Conservation (phyloP, 2,329 filamentous ascomycete species). For the Verticillium zaregamsianum region DNA sequence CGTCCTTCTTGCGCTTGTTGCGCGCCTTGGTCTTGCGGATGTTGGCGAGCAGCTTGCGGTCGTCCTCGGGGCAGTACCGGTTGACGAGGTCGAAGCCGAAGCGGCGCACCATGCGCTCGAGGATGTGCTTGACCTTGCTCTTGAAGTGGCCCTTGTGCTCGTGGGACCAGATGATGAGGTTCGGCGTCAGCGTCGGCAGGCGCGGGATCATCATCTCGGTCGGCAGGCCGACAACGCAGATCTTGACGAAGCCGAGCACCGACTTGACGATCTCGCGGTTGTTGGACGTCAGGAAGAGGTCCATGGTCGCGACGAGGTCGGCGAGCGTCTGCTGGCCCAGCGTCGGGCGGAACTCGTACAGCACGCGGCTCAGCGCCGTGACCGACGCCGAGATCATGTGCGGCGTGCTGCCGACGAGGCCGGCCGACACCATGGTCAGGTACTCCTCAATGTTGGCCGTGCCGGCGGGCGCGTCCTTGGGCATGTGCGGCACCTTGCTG, state of each 20-base stretch:
- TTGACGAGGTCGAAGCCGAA: conserved; percentile 83
- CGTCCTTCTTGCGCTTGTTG: conserved; percentile 83
- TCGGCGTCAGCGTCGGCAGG: conserved; percentile 74
- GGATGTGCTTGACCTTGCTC: conserved; percentile 95
- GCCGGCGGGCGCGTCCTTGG: conserved; percentile 70
- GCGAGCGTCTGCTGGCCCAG: conserved; percentile 67
- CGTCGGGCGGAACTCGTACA: conserved; percentile 80
- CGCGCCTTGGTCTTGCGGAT: conserved; percentile 94
- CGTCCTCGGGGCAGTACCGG: conserved; percentile 74
- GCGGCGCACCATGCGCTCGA: conserved; percentile 88
- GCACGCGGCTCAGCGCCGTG: conserved; percentile 85
- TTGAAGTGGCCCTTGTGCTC: conserved; percentile 98
- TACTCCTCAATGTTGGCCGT: conserved; percentile 87
- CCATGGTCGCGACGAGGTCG: conserved; percentile 90
- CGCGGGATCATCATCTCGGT: conserved; percentile 74
- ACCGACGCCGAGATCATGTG: conserved; percentile 99
- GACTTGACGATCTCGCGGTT: conserved; percentile 96
- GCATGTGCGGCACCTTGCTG: conserved; percentile 83
- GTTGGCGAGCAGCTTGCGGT: conserved; percentile 86
- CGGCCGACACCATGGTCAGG: conserved; percentile 96
- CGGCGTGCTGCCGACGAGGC: conserved; percentile 84
- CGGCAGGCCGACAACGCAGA: conserved; percentile 83
- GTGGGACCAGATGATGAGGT: conserved; percentile 92
- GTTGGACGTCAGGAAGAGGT: conserved; percentile 92
- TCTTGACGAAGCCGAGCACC: conserved; percentile 94